A percentile compares a stretch with the other conserved stretches of the same genome.
phyloP scores from a whole-genome alignment of 345 rosid genomes.

The Streptanthus diversifolius region DNA sequence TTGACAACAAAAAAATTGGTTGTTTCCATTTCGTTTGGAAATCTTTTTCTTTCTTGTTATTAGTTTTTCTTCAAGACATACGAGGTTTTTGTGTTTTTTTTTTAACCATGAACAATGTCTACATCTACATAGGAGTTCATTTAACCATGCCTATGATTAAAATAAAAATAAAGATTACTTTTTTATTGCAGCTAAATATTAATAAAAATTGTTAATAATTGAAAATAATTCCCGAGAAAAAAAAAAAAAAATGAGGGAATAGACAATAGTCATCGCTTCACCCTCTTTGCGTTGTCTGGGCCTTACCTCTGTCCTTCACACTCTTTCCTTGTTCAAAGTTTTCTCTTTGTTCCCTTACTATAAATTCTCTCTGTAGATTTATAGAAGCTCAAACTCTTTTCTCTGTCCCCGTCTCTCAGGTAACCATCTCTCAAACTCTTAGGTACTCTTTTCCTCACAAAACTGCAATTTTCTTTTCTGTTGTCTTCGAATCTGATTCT shows the following conservation, averaged over 20 bases:
- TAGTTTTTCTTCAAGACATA: neutral
- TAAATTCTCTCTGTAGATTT: conserved; percentile 19
- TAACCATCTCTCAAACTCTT: neutral
- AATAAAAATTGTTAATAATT: neutral
- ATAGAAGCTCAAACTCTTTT: conserved; percentile 7
- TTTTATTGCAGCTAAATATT: neutral
- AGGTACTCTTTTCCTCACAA: neutral
- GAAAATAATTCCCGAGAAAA: neutral
- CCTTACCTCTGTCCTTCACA: conserved; percentile 32
- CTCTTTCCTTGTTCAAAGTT: conserved; percentile 26
- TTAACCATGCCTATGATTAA: neutral
- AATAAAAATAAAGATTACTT: neutral
- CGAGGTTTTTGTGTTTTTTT: neutral
- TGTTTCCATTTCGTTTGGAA: neutral
- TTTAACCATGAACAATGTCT: neutral
- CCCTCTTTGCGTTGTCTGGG: conserved; percentile 33
- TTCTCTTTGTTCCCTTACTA: neutral
- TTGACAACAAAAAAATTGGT: neutral
- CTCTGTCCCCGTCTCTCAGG: conserved; percentile 18
- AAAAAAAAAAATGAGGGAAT: neutral
- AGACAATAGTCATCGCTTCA: conserved; percentile 31
- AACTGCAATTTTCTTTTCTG: neutral
- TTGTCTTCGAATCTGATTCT: conserved; percentile 24
- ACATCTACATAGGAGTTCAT: neutral
- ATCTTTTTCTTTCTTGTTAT: too few species aligned